Base-by-base conservation (phyloP, 1,284 basidiomycete genomes). In the Puccinia hordei region DNA sequence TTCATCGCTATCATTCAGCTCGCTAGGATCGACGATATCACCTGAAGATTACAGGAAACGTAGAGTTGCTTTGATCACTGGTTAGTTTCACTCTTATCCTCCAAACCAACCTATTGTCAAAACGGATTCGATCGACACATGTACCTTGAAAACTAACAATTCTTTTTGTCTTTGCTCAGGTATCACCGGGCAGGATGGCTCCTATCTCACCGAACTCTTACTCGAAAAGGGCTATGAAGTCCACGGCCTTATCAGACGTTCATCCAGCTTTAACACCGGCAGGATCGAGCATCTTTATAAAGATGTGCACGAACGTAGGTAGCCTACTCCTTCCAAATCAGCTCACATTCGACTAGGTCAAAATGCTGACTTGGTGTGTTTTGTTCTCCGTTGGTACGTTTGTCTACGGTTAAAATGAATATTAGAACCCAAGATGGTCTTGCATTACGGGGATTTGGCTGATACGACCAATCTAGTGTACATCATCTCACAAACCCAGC, bases 391-490 rank as follows among this genome's bases (percentile, higher is more conserved):
- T 59, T 9, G 57, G 27, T 59, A n/a, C 8, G 3, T 38, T 38
- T 10, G 27, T 61, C 24, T 4, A 27, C 57, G 19, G 19, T 15
- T 13, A 49, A 49, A 10, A 5, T 17, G 13, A 49, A 38, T n/a
- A 22, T 38, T 63, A 83, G 92, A 91, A 89, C 49, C 91, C 90
- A 92, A 91, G 85, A 91, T 95, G 88, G 91, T 92, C 85, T 87
- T 95, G 80, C 94, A 96, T 87, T 94, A 96, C 84, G 94, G 94
- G 82, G 94, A 84, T 80, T 75, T 94, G 83, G 91, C 92, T 83
- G 94, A 96, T 87, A 93, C 92, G 85, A 95, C 94, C 84, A 95
- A 95, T 86, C 90, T 96, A 81, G 94, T 95, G 65, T 94, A 94
- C 87, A 92, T 96, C 87, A 91, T 96, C 85, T 92, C 94, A 2